Conservation (phyloP, 2,329 filamentous ascomycete species). For the Clonostachys chloroleuca region DNA sequence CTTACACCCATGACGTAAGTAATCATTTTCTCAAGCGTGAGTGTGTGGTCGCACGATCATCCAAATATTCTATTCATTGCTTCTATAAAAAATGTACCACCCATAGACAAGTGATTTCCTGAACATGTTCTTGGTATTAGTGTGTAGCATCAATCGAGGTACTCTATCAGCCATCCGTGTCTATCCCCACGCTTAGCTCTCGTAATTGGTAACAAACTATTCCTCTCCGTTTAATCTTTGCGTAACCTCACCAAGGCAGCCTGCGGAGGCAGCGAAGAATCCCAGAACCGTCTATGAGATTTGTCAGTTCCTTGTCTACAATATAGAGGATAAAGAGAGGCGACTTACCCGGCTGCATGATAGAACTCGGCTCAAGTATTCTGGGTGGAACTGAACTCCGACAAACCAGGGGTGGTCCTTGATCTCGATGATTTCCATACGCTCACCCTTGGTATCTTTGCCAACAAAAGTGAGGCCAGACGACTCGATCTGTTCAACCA, state of each 20-base stretch:
- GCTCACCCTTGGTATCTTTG: slow-evolving; percentile 71
- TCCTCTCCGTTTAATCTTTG: no score
- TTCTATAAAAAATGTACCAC: no score
- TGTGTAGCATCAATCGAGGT: no score
- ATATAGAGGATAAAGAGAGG: background rate
- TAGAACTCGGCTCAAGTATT: slow-evolving; percentile 75
- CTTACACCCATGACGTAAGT: no score
- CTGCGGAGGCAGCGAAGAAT: slow-evolving; percentile 75
- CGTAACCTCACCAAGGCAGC: slow-evolving; percentile 48
- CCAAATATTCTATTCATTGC: no score
- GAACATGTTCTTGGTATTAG: no score
- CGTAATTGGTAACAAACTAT: no score
- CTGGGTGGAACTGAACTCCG: slow-evolving; percentile 82
- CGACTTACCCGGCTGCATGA: slow-evolving; percentile 14
- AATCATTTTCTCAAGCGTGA: no score
- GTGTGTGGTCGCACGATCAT: no score
- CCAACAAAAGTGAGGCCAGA: slow-evolving; percentile 72
- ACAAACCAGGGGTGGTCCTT: slow-evolving; percentile 83
- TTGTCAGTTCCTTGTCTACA: background rate
- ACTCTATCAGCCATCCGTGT: no score
- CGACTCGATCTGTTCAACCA: slow-evolving; percentile 63
- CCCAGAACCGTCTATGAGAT: slow-evolving; percentile 62
- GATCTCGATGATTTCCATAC: slow-evolving; percentile 82
- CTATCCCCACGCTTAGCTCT: no score
- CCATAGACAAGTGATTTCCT: no score